Evolutionary conservation across 192 early-diverging fungal species (phyloP), one percentile per base, ranked within the genome.

Genomic region (Phlyctochytrium bullatum): DNA sequence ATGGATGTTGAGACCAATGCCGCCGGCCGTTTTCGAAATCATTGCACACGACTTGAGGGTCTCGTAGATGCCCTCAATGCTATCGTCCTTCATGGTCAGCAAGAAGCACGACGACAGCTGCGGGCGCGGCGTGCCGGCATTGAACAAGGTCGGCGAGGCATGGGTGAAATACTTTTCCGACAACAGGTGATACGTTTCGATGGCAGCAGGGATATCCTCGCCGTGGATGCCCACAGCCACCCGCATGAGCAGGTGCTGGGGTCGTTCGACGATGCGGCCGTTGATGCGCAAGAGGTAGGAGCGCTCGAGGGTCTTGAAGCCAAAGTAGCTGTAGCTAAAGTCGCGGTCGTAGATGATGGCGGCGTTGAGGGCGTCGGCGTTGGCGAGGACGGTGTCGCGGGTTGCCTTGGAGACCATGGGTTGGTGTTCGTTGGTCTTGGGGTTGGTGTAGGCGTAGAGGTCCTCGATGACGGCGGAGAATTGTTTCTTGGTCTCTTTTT

Each of bases 171-270:
- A 92, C 74, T 92, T 91, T 73, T 92, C 87, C 17, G 91, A 93
- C 89, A 99, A 86, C 61, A 93, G 85, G 62, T 93, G 86, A 62
- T 59, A 81, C 6, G 94, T 97, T 76, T 99, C 92, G 67, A 99
- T 91, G 25, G 89, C 97, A 52, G 89, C 80, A 23, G 93, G 91
- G 61, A 97, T 86, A 75, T 99, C 89, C 16, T 88, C 88, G 50
- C 91, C 94, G 52, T 97, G 94, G 74, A 99, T 97, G 16, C 97
- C 97, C 63, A 99, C 91, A 31, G 93, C 80, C 20, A 99, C 95
- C 71, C 97, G 91, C 97, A 99, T 99, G 50, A 99, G 77, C 90
- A 99, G 82, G 78, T 98, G 97, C 76, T 98, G 97, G 20, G 97
- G 97, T 34, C 97, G 77, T 80, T 98, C 95, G 1, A 91, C 95